Percentiles rank a stretch among this genome's conserved stretches.
Evolutionary conservation across 2,329 filamentous ascomycete genomes (phyloP).

Genomic region (Hymenoscyphus repandus): DNA sequence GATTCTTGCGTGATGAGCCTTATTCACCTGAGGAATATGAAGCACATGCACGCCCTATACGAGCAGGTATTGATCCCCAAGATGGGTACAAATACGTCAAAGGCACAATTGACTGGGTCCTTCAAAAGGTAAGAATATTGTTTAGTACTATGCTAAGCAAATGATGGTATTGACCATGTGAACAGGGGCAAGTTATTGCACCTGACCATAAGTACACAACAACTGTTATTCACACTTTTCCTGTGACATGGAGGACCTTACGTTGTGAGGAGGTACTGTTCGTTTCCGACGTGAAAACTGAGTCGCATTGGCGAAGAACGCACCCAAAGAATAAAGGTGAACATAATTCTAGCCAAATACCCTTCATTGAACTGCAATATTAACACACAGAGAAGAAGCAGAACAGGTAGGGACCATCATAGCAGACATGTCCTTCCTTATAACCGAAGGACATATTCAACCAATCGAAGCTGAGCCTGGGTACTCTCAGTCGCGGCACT

Average conservation of each 20-base stretch:
- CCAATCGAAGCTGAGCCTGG: neutral
- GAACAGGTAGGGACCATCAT: slow-evolving; percentile 10
- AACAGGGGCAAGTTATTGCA: slow-evolving; percentile 5
- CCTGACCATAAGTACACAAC: slow-evolving; percentile 1
- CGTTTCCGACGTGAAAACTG: slow-evolving; percentile 9
- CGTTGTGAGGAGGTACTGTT: slow-evolving; percentile 10
- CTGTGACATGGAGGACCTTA: slow-evolving; percentile 1
- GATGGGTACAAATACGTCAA: slow-evolving; percentile 6
- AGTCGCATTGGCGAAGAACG: slow-evolving; percentile 13
- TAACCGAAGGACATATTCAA: slow-evolving; percentile 2
- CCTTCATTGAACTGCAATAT: neutral
- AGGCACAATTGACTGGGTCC: slow-evolving; percentile 13
- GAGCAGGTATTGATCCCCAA: neutral
- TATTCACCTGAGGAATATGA: slow-evolving; percentile 1
- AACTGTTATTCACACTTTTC: slow-evolving; percentile 6
- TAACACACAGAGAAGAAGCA: slow-evolving; percentile 1
- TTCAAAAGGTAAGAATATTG: slow-evolving; percentile 7
- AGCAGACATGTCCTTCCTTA: slow-evolving; percentile 16
- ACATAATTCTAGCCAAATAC: neutral
- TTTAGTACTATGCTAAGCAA: neutral
- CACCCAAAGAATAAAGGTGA: slow-evolving; percentile 17
- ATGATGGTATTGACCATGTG: neutral
- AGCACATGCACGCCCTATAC: neutral
- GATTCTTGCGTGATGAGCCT: slow-evolving; percentile 10
- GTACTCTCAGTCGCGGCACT: slow-evolving; percentile 1